Evolutionary conservation across 2,329 filamentous ascomycete species (phyloP).

Genomic region (Talaromyces verruculosus): DNA sequence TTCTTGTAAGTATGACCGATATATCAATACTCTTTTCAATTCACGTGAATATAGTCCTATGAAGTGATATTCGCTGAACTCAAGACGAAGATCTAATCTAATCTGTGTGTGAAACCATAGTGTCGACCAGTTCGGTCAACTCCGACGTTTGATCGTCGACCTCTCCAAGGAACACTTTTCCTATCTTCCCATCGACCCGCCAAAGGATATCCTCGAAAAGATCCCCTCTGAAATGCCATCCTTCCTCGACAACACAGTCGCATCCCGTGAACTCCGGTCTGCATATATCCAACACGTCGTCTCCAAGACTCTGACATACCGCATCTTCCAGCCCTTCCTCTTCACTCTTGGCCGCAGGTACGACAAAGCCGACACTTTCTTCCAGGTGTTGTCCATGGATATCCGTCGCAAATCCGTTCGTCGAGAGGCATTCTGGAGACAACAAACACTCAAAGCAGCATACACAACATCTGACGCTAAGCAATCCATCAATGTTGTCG

Average conservation of each 20-base stretch:
- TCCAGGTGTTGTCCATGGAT: slow-evolving; percentile 56
- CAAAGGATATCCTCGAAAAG: slow-evolving; percentile 52
- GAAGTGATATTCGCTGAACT: neutral
- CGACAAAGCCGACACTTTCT: slow-evolving; percentile 57
- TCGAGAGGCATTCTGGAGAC: slow-evolving; percentile 59
- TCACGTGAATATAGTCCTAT: neutral
- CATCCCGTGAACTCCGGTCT: slow-evolving; percentile 54
- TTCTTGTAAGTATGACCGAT: slow-evolving; percentile 48
- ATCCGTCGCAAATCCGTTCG: slow-evolving; percentile 58
- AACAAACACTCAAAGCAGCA: slow-evolving; percentile 58
- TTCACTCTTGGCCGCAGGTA: slow-evolving; percentile 56
- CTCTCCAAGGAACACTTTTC: slow-evolving; percentile 54
- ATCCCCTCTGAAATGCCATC: slow-evolving; percentile 55
- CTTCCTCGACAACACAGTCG: slow-evolving; percentile 54
- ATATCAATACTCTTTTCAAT: neutral
- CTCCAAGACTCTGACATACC: slow-evolving; percentile 56
- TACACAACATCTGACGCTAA: slow-evolving; percentile 59
- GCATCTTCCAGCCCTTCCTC: slow-evolving; percentile 59
- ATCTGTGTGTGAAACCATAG: slow-evolving; percentile 34
- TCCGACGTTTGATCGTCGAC: slow-evolving; percentile 53
- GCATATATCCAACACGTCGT: slow-evolving; percentile 58
- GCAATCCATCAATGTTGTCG: slow-evolving; percentile 56
- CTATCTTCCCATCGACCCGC: slow-evolving; percentile 53
- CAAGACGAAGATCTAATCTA: slow-evolving; percentile 11
- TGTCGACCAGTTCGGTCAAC: slow-evolving; percentile 53